Base-by-base conservation (phyloP, 164 flowering plant species). In the Magnolia changhungtana region DNA sequence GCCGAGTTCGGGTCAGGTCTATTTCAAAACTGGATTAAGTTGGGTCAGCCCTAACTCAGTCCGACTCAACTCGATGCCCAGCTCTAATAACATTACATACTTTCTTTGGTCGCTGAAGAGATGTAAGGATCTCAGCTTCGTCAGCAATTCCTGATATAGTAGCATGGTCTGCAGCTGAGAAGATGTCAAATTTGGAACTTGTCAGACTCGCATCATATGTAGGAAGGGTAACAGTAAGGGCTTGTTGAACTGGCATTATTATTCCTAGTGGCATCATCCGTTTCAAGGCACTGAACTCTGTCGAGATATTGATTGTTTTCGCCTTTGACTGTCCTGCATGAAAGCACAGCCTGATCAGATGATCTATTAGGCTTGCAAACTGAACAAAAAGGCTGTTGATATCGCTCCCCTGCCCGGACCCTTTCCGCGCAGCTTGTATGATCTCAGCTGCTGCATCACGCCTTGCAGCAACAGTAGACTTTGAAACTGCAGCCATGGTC, bases 401-500 rank as follows among this genome's bases (percentile, higher is more conserved):
- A 80, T 84, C 77, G 70, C 74, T 88, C 83, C 90, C 93, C 65
- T 84, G 91, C 73, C 52, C 76, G 65, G 84, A 88, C n/a, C 90
- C 92, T 85, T 87, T 96, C 67, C 91, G 87, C 71, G 98, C 97
- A 77, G 89, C 89, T 77, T 93, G 92, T 71, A 96, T 90, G 80
- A 96, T 96, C 87, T 91, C 98, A 67, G 96, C 92, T 76, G 98
- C 98, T 72, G 98, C 98, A 74, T 93, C 94, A 67, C 94, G 88
- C 85, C 99, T 91, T 27, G 97, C 90, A 75, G 98, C 86, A 73
- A 96, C 93, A 19, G 95, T 88, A 50, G 99, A 96, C 82, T 96
- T 96, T 77, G 99, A 92, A 81, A 96, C 99, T 61, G 98, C 99
- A 50, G 98, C 99, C 99, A 96, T 94, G 37, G 87, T 89, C 99